Evolutionary conservation across 2,329 filamentous ascomycete genomes (phyloP).

Genomic region (Aspergillus uvarum): DNA sequence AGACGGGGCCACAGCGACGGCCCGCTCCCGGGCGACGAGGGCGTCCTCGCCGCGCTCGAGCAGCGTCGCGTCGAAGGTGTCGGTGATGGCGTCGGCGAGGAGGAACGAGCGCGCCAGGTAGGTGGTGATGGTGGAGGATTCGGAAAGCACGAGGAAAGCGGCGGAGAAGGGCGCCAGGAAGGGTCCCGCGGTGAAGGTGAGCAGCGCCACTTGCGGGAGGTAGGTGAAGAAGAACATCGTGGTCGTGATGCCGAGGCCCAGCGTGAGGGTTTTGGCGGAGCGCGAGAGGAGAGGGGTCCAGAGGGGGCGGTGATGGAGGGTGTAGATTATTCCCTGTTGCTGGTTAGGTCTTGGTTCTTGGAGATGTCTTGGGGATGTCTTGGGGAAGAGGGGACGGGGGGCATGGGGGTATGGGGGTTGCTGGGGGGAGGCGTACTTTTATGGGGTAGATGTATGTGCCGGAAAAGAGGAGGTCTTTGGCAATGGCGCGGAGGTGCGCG

Average conservation of each 20-base stretch:
- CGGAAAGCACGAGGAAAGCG: constrained; percentile 58
- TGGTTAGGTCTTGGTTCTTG: background rate
- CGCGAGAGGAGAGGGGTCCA: constrained; percentile 60
- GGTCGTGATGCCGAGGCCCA: constrained; percentile 70
- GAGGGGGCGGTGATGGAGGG: constrained; percentile 57
- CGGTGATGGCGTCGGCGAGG: constrained; percentile 76
- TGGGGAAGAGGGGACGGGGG: too few species aligned
- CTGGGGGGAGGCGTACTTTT: constrained; percentile 49
- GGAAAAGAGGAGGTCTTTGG: constrained; percentile 70
- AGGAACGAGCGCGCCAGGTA: constrained; percentile 68
- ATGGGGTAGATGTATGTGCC: constrained; percentile 84
- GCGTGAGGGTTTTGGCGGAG: constrained; percentile 61
- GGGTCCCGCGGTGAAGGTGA: constrained; percentile 81
- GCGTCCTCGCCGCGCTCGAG: constrained; percentile 54
- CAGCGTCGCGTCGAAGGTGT: constrained; percentile 80
- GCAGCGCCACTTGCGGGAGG: constrained; percentile 75
- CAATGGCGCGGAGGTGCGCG: constrained; percentile 61
- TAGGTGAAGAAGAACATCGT: constrained; percentile 90
- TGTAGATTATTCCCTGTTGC: constrained; percentile 60
- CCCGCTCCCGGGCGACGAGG: constrained; percentile 72
- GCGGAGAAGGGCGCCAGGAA: constrained; percentile 60
- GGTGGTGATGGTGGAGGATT: constrained; percentile 53
- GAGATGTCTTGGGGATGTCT: too few species aligned
- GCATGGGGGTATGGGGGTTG: background rate
- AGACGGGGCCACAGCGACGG: constrained; percentile 57